phyloP scores from a whole-genome alignment of 768 basidiomycete genomes.

The Suillus americanus region DNA sequence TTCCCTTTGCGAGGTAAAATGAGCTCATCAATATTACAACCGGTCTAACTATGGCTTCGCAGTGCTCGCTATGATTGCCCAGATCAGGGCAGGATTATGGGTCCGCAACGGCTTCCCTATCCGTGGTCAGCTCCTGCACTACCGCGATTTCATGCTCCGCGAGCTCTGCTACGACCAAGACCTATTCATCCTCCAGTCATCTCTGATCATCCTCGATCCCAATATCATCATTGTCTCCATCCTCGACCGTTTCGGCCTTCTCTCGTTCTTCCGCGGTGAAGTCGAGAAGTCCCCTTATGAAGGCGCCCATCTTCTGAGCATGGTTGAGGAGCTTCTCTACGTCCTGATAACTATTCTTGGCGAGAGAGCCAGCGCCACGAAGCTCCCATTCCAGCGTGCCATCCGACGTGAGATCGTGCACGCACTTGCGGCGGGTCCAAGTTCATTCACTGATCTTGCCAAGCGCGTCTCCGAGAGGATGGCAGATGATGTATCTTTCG shows the following conservation, averaged over 20 bases:
- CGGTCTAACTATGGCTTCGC: slow-evolving; percentile 2
- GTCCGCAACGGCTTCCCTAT: slow-evolving; percentile 97
- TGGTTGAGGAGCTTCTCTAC: slow-evolving; percentile 92
- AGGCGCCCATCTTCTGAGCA: slow-evolving; percentile 65
- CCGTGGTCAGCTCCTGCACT: slow-evolving; percentile 91
- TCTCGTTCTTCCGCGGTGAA: slow-evolving; percentile 74
- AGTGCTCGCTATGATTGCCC: slow-evolving; percentile 91
- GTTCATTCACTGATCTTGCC: slow-evolving; percentile 86
- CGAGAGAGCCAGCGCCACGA: slow-evolving; percentile 74
- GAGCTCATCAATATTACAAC: not conserved
- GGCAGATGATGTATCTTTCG: slow-evolving; percentile 81
- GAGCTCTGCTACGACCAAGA: slow-evolving; percentile 98
- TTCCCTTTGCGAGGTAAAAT: slow-evolving; percentile 82
- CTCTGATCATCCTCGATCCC: slow-evolving; percentile 76
- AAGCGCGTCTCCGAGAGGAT: slow-evolving; percentile 90
- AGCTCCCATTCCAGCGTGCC: slow-evolving; percentile 59
- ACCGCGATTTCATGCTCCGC: slow-evolving; percentile 93
- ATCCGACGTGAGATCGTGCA: slow-evolving; percentile 89
- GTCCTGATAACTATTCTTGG: slow-evolving; percentile 84
- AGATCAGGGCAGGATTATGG: slow-evolving; percentile 94
- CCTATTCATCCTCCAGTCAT: slow-evolving; percentile 84
- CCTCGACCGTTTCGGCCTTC: slow-evolving; percentile 85
- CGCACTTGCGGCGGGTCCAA: slow-evolving; percentile 83
- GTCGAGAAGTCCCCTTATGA: slow-evolving; percentile 61
- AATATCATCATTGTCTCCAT: slow-evolving; percentile 79